phyloP scores from a whole-genome alignment of 2,329 filamentous ascomycete genomes.

The Aspergillus terreus region DNA sequence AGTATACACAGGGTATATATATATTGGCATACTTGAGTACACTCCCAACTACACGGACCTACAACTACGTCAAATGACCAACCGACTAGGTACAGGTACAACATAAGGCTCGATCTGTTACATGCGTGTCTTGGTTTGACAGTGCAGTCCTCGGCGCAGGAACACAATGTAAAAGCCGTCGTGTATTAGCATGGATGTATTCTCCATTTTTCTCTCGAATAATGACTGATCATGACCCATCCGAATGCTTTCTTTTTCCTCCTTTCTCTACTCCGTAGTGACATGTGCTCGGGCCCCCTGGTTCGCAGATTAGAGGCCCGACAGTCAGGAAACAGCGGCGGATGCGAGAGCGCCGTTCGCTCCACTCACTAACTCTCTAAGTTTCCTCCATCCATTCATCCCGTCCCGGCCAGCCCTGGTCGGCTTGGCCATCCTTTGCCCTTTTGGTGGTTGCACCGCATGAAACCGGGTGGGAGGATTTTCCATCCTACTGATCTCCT shows the following conservation, averaged over 20 bases:
- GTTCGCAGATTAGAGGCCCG: constrained; percentile 28
- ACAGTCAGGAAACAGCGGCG: constrained; percentile 33
- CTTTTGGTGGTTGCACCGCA: constrained; percentile 10
- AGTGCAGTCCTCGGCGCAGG: not conserved
- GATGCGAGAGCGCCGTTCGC: constrained; percentile 34
- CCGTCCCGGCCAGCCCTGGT: constrained; percentile 1
- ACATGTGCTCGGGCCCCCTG: constrained; percentile 20
- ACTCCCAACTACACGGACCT: too few species aligned
- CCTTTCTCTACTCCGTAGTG: constrained; percentile 1
- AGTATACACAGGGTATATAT: too few species aligned
- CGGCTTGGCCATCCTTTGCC: constrained; percentile 8
- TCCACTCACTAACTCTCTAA: constrained; percentile 16
- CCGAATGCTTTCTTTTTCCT: constrained; percentile 1
- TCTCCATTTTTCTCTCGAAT: not conserved
- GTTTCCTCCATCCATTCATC: not conserved
- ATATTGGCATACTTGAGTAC: too few species aligned
- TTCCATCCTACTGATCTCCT: not conserved
- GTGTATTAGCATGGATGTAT: constrained; percentile 1
- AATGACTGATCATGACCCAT: not conserved
- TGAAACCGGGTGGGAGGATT: not conserved
- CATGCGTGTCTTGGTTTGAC: not conserved
- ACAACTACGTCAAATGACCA: too few species aligned
- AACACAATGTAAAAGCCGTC: not conserved
- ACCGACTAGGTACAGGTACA: not conserved
- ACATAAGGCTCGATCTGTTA: not conserved